Evolutionary conservation across 2,329 filamentous ascomycete species (phyloP), one percentile per base, ranked within the genome.

Genomic region (Trichophyton benhamiae): DNA sequence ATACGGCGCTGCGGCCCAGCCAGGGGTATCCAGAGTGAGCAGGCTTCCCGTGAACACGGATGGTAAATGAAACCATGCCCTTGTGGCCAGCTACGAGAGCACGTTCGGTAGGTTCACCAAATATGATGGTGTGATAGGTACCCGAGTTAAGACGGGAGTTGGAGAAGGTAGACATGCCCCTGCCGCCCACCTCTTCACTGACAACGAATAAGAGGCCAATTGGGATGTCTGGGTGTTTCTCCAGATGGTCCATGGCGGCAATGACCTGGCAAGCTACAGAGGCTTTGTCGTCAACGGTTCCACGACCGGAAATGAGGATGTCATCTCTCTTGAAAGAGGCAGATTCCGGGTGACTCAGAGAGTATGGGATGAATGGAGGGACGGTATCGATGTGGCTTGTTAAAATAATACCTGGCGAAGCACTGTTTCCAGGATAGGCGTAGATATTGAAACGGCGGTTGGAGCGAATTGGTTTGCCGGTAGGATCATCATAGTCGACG

Each of bases 11-110:
- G 68, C 87, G 84, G 3, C 91, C 92, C 5, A 96, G 79, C 85
- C 88, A 91, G 0, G 94, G 92, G 71, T 99, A 97, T 2, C 92
- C 92, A 7, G 87, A 91, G 75, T 99, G 94, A 1, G 88, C 90
- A 0, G 87, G 89, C 64, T 86, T 86, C 33, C 92, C 92, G 36
- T 80, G 81, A 0, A 88, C 88, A 13, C 77, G 77, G 63, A 97
- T 69, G 1, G 79, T 76, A 69, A 91, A 87, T 52, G 81, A 81
- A 3, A 91, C 72, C 61, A 86, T 87, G 46, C 94, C 92, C 77
- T 99, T 97, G 79, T 97, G 92, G 1, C 92, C 94, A 61, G 88
- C 86, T 0, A 90, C 91, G 20, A 97, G 85, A 73, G 88, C 89
- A 66, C 86, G 83, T 69, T 95, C 90, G 0, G 94, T 99, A 0